phyloP scores from a whole-genome alignment of 495 filamentous ascomycete species.

The Platismatia glauca region DNA sequence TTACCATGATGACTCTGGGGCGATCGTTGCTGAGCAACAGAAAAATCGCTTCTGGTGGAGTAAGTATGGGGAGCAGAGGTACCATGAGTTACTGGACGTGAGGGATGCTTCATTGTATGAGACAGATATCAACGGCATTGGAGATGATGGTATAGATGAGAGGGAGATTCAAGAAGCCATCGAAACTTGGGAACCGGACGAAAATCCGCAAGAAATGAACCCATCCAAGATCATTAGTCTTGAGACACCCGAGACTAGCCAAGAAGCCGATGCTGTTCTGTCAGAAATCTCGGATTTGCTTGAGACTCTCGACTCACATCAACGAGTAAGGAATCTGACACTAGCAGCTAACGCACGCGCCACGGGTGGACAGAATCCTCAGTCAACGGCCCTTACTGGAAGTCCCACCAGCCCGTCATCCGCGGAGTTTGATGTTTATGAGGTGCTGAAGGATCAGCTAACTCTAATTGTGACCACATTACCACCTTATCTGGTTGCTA shows the following conservation, averaged over 20 bases:
- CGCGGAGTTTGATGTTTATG: conserved; percentile 65
- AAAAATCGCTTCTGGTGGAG: conserved; percentile 84
- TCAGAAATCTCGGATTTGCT: conserved; percentile 73
- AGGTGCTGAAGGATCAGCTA: conserved; percentile 65
- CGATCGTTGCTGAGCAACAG: conserved; percentile 60
- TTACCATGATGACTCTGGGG: conserved; percentile 65
- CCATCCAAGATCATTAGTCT: conserved; percentile 35
- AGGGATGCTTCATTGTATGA: conserved; percentile 21
- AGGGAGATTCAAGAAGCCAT: conserved; percentile 42
- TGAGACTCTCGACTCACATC: conserved; percentile 77
- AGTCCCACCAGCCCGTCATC: conserved; percentile 44
- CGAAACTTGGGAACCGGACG: conserved; percentile 38
- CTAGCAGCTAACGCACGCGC: conserved; percentile 38
- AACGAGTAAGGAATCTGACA: conserved; percentile 67
- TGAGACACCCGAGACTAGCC: conserved; percentile 37
- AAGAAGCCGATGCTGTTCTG: conserved; percentile 65
- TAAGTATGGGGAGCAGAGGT: conserved; percentile 55
- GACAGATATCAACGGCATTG: conserved; percentile 22
- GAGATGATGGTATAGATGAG: conserved; percentile 36
- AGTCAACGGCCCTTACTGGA: conserved; percentile 37
- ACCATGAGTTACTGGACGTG: conserved; percentile 43
- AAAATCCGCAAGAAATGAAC: conserved; percentile 36
- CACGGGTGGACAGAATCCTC: conserved; percentile 33
- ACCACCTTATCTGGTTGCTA: conserved; percentile 79
- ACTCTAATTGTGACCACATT: conserved; percentile 61